A percentile compares a stretch with the other conserved stretches of the same genome.
phyloP scores from a whole-genome alignment of 306 rosid species.

The Leucaena leucocephala region DNA sequence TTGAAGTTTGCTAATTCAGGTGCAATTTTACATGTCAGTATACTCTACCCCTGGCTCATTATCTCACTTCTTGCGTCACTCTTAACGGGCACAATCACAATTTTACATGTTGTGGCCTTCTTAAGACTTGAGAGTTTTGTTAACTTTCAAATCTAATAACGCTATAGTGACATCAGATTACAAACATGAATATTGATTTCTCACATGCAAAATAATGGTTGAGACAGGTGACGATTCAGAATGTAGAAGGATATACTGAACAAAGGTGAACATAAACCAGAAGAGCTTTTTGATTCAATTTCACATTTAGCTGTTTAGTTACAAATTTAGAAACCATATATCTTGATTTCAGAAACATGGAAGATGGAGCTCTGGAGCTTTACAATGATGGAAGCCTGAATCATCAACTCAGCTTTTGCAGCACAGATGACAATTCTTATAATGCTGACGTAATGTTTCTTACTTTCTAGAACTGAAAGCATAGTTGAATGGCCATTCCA shows the following conservation, averaged over 20 bases:
- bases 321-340: constrained; percentile 22
- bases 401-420: constrained; percentile 60
- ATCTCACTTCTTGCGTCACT: neutral
- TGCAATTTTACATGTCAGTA: constrained; percentile 81
- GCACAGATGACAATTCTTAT: constrained; percentile 61
- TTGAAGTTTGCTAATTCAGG: constrained; percentile 97
- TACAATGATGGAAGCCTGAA: constrained; percentile 59
- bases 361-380: constrained; percentile 60
- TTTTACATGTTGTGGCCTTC: constrained; percentile 14
- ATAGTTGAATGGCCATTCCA: neutral
- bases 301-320: neutral
- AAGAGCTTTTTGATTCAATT: constrained; percentile 30
- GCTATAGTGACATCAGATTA: neutral
- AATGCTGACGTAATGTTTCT: constrained; percentile 68
- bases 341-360: constrained; percentile 61
- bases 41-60: constrained; percentile 22
- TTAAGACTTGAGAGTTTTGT: neutral
- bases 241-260: constrained; percentile 71
- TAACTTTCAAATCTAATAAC: neutral
- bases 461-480: neutral
- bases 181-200: constrained; percentile 28
- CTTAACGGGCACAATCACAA: constrained; percentile 11
- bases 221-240: constrained; percentile 85
- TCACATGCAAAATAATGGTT: constrained; percentile 37
- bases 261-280: constrained; percentile 60